Conservation (phyloP, 805 yeast species). For the Candida fluviatilis region DNA sequence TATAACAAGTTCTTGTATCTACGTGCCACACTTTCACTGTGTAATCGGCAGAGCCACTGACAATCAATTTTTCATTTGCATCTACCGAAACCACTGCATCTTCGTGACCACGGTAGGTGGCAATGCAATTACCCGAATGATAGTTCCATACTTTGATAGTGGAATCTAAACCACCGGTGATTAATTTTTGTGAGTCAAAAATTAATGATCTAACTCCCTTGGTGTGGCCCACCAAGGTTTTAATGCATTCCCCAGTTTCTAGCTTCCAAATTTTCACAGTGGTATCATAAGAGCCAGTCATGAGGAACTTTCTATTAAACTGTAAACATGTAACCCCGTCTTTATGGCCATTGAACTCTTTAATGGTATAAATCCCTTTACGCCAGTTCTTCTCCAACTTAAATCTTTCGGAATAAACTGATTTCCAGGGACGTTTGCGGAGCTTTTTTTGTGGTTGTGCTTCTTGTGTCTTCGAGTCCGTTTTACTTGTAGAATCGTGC, state of each 20-base stretch:
- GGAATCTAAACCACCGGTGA: slow-evolving; percentile 87
- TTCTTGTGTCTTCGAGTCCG: too few species aligned
- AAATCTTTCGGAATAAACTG: slow-evolving; percentile 86
- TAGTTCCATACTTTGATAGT: slow-evolving; percentile 96
- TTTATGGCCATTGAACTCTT: slow-evolving; percentile 72
- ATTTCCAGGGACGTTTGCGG: slow-evolving; percentile 82
- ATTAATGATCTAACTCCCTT: slow-evolving; percentile 82
- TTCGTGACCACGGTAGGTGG: slow-evolving; percentile 90
- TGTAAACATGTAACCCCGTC: slow-evolving; percentile 89
- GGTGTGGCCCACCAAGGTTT: slow-evolving; percentile 83
- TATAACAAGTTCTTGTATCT: slow-evolving; percentile 85
- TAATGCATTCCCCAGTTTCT: slow-evolving; percentile 67
- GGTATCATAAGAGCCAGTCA: slow-evolving; percentile 91
- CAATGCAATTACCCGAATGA: slow-evolving; percentile 88
- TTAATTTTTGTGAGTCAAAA: slow-evolving; percentile 84
- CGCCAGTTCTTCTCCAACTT: slow-evolving; percentile 95
- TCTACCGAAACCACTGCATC: slow-evolving; percentile 85
- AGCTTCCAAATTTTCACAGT: slow-evolving; percentile 93
- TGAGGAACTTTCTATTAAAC: slow-evolving; percentile 68
- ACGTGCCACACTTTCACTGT: slow-evolving; percentile 97
- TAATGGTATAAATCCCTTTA: slow-evolving; percentile 63
- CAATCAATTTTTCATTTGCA: slow-evolving; percentile 73
- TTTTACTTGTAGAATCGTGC: background rate
- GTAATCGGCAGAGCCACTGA: slow-evolving; percentile 88
- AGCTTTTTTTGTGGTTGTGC: slow-evolving; percentile 12